Conservation (phyloP, 1,284 basidiomycete species). For the Tilletia setariae region DNA sequence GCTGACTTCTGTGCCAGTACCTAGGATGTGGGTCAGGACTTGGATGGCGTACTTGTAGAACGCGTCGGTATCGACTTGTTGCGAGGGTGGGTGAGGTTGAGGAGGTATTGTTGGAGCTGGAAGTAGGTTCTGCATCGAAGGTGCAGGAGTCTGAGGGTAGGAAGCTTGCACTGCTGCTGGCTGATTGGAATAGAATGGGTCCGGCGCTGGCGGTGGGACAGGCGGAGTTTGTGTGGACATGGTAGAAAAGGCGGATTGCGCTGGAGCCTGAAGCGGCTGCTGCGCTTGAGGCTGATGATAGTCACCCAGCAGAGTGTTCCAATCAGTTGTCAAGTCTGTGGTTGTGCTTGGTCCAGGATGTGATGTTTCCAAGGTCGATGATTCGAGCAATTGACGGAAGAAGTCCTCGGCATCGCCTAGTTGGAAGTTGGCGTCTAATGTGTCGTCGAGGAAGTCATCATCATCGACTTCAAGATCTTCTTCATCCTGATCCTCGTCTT, state of each 20-base stretch:
- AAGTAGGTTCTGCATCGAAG: too few relatives aligned
- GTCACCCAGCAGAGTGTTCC: background rate
- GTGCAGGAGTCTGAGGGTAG: too few relatives aligned
- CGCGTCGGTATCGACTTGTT: background rate
- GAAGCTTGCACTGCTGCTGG: too few relatives aligned
- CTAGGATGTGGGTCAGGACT: conserved; percentile 1
- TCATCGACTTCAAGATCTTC: conserved; percentile 5
- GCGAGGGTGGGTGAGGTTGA: background rate
- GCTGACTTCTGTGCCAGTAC: background rate
- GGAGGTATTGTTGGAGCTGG: background rate
- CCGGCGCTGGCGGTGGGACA: too few relatives aligned
- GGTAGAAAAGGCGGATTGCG: too few relatives aligned
- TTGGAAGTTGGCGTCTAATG: background rate
- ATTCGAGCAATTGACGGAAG: conserved; percentile 1
- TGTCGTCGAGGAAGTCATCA: background rate
- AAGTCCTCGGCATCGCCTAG: background rate
- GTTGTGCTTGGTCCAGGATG: background rate
- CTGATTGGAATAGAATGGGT: too few relatives aligned
- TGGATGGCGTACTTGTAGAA: conserved; percentile 13
- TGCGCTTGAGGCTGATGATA: background rate
- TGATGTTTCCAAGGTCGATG: conserved; percentile 5
- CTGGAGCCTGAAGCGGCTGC: too few relatives aligned
- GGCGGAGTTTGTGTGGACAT: too few relatives aligned
- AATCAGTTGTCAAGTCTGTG: background rate
- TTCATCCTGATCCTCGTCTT: background rate